Conservation (phyloP, 345 rosid genomes). For the Carallia brachiata region DNA sequence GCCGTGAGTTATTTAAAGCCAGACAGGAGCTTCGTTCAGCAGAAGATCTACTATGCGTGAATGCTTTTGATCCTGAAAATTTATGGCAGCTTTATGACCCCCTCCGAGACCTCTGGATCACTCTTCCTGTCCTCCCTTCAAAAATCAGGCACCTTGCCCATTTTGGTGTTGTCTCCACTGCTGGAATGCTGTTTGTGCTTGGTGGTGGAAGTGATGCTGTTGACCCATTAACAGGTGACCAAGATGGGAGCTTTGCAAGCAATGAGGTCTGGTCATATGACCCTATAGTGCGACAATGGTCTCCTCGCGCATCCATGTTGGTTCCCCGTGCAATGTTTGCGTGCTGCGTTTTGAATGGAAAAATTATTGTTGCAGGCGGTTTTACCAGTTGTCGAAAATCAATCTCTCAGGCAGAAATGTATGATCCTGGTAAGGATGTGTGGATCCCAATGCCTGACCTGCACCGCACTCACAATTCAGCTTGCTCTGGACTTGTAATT, state of each 20-base stretch:
- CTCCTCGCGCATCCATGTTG: slow-evolving; percentile 68
- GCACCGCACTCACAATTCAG: slow-evolving; percentile 81
- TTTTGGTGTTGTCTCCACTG: slow-evolving; percentile 69
- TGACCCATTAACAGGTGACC: slow-evolving; percentile 88
- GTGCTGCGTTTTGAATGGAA: slow-evolving; percentile 76
- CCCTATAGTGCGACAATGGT: slow-evolving; percentile 67
- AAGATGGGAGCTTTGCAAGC: slow-evolving; percentile 88
- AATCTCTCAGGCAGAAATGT: slow-evolving; percentile 88
- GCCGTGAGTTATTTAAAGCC: slow-evolving; percentile 71
- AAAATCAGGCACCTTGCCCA: slow-evolving; percentile 80
- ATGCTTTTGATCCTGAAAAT: slow-evolving; percentile 92
- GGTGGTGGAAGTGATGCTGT: slow-evolving; percentile 99
- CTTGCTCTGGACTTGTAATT: slow-evolving; percentile 77
- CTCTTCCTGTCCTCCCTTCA: slow-evolving; percentile 86
- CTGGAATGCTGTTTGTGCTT: slow-evolving; percentile 73
- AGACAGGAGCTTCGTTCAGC: slow-evolving; percentile 67
- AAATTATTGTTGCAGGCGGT: slow-evolving; percentile 88
- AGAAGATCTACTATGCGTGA: slow-evolving; percentile 74
- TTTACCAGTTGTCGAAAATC: slow-evolving; percentile 87
- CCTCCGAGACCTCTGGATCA: slow-evolving; percentile 73
- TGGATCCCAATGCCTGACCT: slow-evolving; percentile 87
- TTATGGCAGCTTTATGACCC: slow-evolving; percentile 95
- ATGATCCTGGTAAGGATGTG: slow-evolving; percentile 73
- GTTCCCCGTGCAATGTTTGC: slow-evolving; percentile 98
- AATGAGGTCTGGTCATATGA: slow-evolving; percentile 95